Base-by-base conservation (phyloP, 2,329 filamentous ascomycete species). In the Metarhizium rileyi region DNA sequence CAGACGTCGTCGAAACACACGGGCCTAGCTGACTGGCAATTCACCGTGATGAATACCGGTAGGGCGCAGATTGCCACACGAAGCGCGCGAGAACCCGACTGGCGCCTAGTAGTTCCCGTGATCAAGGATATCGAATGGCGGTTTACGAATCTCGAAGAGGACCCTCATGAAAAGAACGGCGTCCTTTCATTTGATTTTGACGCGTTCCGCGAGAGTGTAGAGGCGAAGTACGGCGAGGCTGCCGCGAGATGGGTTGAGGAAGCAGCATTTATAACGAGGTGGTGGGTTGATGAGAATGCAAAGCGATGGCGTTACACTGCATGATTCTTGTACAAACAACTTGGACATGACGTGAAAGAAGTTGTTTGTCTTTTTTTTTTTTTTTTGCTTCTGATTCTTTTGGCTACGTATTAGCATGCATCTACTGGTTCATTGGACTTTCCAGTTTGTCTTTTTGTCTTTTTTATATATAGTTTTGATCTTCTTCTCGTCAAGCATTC, bases 281-380 rank as follows among this genome's bases (percentile, higher is more conserved):
- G 65, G 63, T 67, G 62, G 54, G 61, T 65, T 1, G 59, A 64
- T 40, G 63, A 66, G 49, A 67, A 67, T 35, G 62, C 54, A 36
- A 66, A 57, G 49, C 61, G 63, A 44, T 67, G 62, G 58, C 63
- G 59, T 30, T 64, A 59, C 53, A 54, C 38, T 8, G 52, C 49
- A 9, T 49, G 28, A 49, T 42, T 42, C 23, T 33, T 33, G 1
- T 33, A 12, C n/a, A n/a, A 33, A 14, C 30, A 12, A 33, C 30
- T 33, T 33, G 30, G 30, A 33, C 30, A 33, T 33, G 30, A 3
- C 27, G 5, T 28, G 5, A 28, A 28, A 5, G 10, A 5, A 5
- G 5, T 28, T 28, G 5, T 28, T 10, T 28, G 5, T 10, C 27
- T 28, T 10, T 28, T 28, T 28, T 10, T 28, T 10, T 28, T 6